A percentile compares a stretch with the other conserved stretches of the same genome.
phyloP scores from a whole-genome alignment of 192 early-diverging fungal species.

The Coemansia erecta region DNA sequence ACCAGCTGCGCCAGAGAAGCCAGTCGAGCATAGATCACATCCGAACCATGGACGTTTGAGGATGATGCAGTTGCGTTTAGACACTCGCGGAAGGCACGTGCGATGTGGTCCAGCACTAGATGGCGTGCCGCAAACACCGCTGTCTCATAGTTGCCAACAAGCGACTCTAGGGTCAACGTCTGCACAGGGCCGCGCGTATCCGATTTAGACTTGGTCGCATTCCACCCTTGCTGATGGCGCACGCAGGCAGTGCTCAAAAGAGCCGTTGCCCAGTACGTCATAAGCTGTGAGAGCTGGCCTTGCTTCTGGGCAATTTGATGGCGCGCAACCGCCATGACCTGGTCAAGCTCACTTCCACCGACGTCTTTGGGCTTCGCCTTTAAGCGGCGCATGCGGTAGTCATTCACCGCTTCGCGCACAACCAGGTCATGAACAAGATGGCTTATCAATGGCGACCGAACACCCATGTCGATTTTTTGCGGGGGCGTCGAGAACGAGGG shows the following conservation, averaged over 20 bases:
- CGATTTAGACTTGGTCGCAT: conserved; percentile 18
- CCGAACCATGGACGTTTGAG: conserved; percentile 19
- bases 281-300: conserved; percentile 51
- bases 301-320: conserved; percentile 54
- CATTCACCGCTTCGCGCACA: conserved; percentile 45
- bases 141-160: conserved; percentile 33
- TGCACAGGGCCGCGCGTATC: neutral
- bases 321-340: conserved; percentile 31
- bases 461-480: conserved; percentile 17
- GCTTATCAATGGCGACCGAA: conserved; percentile 47
- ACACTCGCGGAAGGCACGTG: conserved; percentile 52
- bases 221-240: conserved; percentile 44
- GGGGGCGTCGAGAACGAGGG: neutral
- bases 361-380: conserved; percentile 14
- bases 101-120: conserved; percentile 44
- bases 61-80: conserved; percentile 29
- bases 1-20: conserved; percentile 43
- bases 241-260: conserved; percentile 58
- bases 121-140: conserved; percentile 40
- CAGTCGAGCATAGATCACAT: conserved; percentile 46
- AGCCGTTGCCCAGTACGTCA: conserved; percentile 68
- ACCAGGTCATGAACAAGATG: conserved; percentile 50
- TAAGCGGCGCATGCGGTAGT: conserved; percentile 26
- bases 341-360: conserved; percentile 35
- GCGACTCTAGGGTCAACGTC: conserved; percentile 22